Evolutionary conservation across 306 rosid species (phyloP).

Genomic region (Medicago arabica): DNA sequence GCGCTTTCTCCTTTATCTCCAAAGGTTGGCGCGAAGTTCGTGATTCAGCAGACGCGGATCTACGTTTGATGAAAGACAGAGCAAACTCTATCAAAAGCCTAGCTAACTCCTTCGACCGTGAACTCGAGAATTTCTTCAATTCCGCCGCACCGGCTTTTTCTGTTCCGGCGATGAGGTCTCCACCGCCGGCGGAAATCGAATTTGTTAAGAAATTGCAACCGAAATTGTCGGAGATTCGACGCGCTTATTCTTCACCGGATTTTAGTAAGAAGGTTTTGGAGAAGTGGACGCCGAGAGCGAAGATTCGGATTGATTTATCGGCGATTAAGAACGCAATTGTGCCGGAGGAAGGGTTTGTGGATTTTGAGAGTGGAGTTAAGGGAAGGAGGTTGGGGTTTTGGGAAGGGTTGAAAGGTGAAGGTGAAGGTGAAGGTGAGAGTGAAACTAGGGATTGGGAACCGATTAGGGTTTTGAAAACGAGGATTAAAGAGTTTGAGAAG

Average conservation of each 20-base stretch:
- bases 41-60: constrained; percentile 95
- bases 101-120: constrained; percentile 90
- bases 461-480: constrained; percentile 79
- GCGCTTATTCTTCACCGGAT: constrained; percentile 87
- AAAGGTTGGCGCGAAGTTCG: constrained; percentile 96
- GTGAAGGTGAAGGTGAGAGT: constrained; percentile 46
- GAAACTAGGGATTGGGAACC: constrained; percentile 85
- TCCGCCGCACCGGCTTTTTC: constrained; percentile 62
- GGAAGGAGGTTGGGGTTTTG: constrained; percentile 64
- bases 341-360: constrained; percentile 61
- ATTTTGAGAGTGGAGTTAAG: constrained; percentile 58
- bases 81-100: constrained; percentile 90
- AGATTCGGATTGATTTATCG: constrained; percentile 81
- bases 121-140: constrained; percentile 82
- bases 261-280: constrained; percentile 95
- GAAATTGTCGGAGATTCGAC: constrained; percentile 73
- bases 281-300: constrained; percentile 82
- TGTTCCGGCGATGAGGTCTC: constrained; percentile 71
- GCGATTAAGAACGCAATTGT: constrained; percentile 85
- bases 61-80: constrained; percentile 80
- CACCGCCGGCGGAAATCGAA: constrained; percentile 81
- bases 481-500: constrained; percentile 84
- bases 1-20: constrained; percentile 82
- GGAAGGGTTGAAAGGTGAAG: constrained; percentile 81
- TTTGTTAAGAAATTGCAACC: constrained; percentile 88